Evolutionary conservation across 371 early-diverging fungal genomes (phyloP), one percentile per base, ranked within the genome.

Genomic region (Mortierella sp.): DNA sequence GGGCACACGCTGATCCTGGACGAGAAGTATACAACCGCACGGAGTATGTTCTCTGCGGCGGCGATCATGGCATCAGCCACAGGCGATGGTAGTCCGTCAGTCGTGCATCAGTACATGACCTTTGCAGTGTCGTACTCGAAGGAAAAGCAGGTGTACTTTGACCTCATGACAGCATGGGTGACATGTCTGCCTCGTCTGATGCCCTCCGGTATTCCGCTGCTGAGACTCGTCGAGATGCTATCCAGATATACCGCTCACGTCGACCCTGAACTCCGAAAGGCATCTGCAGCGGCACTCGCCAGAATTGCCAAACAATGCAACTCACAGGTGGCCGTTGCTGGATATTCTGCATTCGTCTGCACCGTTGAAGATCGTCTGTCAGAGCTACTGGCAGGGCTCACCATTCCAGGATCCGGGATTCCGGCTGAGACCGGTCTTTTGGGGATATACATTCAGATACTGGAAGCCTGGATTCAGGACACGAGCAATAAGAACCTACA

Each of bases 211-310:
- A 78, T 92, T 1, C 75, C 83, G 0, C 73, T 89, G n/a, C 73
- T 82, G 19, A 82, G 79, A 32, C 50, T 95, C 0, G 85, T 95
- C 0, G 97, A 96, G 43, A 89, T 93, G 75, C 66, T 96, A 19
- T 82, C 91, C 27, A 82, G 90, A 34, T 94, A 93, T 55, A 86
- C 91, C 0, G 85, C 94, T 3, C 95, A 95, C 79, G 87, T 89
- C 14, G 96, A 97, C 78, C 92, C 93, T 21, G 81, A 89, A 50
- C 75, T 97, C n/a, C 82, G 93, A 51, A 76, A 81, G 24, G 83
- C 91, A 11, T 85, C 95, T 32, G 80, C 86, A 27, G 80, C 84
- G 49, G 90, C 92, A 1, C 72, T 93, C 52, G 57, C 86, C 50
- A 81, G 95, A 6, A 86, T 93, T n/a, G 88, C 91, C 1, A 64